Conservation (phyloP, 371 early-diverging fungal genomes). For the Syncephalastrum sp. region DNA sequence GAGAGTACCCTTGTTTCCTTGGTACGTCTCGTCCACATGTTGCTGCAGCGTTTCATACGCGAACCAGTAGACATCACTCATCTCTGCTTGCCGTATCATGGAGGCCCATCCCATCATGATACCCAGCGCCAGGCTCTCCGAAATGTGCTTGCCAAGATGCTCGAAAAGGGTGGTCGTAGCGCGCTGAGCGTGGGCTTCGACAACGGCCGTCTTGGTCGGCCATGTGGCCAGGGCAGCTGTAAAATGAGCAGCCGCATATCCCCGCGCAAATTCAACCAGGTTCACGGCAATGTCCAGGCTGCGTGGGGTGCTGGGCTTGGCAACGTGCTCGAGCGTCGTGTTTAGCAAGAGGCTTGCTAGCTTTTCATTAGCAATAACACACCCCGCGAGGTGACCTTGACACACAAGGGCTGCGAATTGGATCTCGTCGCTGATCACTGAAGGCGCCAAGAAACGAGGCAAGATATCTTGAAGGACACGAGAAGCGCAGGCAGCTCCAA, state of each 20-base stretch:
- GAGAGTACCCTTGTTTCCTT: slow-evolving; percentile 22
- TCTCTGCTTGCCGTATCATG: slow-evolving; percentile 17
- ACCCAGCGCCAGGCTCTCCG: slow-evolving; percentile 37
- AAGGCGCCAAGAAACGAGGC: slow-evolving; percentile 14
- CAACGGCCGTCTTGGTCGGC: slow-evolving; percentile 45
- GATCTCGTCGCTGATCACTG: slow-evolving; percentile 55
- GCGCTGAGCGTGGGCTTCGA: slow-evolving; percentile 21
- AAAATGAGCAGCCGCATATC: slow-evolving; percentile 51
- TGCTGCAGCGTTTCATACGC: slow-evolving; percentile 19
- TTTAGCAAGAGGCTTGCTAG: slow-evolving; percentile 19
- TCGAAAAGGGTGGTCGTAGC: slow-evolving; percentile 16
- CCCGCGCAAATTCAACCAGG: slow-evolving; percentile 46
- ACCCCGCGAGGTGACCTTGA: slow-evolving; percentile 46
- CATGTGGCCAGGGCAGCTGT: slow-evolving; percentile 39
- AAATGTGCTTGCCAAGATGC: slow-evolving; percentile 9
- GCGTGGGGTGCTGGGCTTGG: slow-evolving; percentile 4
- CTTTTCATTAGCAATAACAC: slow-evolving; percentile 49
- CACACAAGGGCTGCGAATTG: slow-evolving; percentile 55
- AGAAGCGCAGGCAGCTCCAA: slow-evolving; percentile 28
- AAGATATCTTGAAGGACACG: slow-evolving; percentile 29
- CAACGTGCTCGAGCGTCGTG: slow-evolving; percentile 18
- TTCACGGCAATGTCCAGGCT: slow-evolving; percentile 36
- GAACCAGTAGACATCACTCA: slow-evolving; percentile 24
- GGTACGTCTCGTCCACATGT: slow-evolving; percentile 14
- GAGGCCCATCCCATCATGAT: slow-evolving; percentile 47